phyloP scores from a whole-genome alignment of 495 filamentous ascomycete species.

The Lophium mytilinum region DNA sequence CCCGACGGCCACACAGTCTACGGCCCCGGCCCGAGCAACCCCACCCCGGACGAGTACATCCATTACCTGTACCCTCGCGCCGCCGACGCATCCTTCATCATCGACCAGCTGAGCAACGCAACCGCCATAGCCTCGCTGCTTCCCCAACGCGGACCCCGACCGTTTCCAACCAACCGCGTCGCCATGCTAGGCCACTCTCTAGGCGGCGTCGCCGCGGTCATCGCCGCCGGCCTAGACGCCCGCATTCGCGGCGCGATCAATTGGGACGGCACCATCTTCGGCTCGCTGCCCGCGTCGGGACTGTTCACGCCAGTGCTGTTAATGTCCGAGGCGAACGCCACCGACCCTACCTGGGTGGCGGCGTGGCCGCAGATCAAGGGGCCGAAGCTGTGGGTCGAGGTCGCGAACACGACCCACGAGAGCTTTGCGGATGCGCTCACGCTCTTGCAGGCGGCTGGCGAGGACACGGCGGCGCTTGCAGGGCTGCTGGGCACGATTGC shows the following conservation, averaged over 20 bases:
- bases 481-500: constrained; percentile 9
- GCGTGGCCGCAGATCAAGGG: constrained; percentile 27
- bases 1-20: constrained; percentile 37
- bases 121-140: constrained; percentile 6
- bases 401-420: constrained; percentile 25
- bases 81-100: constrained; percentile 35
- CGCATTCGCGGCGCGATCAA: constrained; percentile 40
- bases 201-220: constrained; percentile 43
- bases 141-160: constrained; percentile 4
- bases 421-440: constrained; percentile 24
- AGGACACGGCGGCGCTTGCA: constrained; percentile 1
- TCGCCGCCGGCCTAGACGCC: constrained; percentile 35
- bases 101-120: constrained; percentile 31
- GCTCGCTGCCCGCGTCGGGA: constrained; percentile 33
- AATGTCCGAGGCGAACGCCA: constrained; percentile 19
- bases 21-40: constrained; percentile 10
- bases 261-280: no score
- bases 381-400: constrained; percentile 27
- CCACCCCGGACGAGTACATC: constrained; percentile 16
- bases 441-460: constrained; percentile 5
- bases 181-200: constrained; percentile 46
- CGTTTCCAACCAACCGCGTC: constrained; percentile 19
- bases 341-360: constrained; percentile 24
- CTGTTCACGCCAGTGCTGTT: constrained; percentile 31
- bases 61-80: no score